Base-by-base conservation (phyloP, 768 basidiomycete genomes). In the Melanogaster broomeanus region DNA sequence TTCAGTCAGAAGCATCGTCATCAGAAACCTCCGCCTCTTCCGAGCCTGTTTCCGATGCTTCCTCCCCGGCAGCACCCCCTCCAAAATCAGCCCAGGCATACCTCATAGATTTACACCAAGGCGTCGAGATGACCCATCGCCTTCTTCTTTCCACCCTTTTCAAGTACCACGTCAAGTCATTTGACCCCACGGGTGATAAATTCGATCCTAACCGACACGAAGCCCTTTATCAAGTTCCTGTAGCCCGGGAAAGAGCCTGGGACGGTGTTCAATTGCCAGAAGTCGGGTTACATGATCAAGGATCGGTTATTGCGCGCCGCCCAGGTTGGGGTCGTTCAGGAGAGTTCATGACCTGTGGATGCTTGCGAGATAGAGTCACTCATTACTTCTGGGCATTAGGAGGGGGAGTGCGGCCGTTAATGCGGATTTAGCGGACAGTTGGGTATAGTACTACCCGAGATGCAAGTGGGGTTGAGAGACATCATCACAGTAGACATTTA, bases 191-290 rank as follows among this genome's bases (percentile, higher is more conserved):
- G 0, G 96, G 96, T 38, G 93, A 96, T 70, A 78, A 77, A 58
- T 99, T 99, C 62, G 94, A 99, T 71, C 96, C 97, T 15, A 98
- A 98, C 71, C 73, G 76, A 28, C 96, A 98, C 63, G 97, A 99
- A 72, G 97, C 97, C 11, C 77, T 97, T 24, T 98, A 92, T 73
- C 93, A 95, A 73, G 90, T 83, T 22, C 93, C 95, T 19, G 78
- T 94, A 57, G n/a, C 88, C 92, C n/a, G 90, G 81, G 13, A 92
- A 90, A 73, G 85, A 88, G 67, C 84, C 93, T 1, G 96, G 96
- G 13, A 87, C 88, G 3, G 87, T 98, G 30, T 79, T 97, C 41
- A 90, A 96, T 66, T 91, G 89, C 66, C 88, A 90, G 68, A 94
- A 96, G 76, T 76, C 77, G 49, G 95, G 94, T 4, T 98, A 92